These are phyloP conservation scores for Coelastrella sp. DNA, from an alignment of 139 green algal species.

Conservation along the genomic window DNA sequence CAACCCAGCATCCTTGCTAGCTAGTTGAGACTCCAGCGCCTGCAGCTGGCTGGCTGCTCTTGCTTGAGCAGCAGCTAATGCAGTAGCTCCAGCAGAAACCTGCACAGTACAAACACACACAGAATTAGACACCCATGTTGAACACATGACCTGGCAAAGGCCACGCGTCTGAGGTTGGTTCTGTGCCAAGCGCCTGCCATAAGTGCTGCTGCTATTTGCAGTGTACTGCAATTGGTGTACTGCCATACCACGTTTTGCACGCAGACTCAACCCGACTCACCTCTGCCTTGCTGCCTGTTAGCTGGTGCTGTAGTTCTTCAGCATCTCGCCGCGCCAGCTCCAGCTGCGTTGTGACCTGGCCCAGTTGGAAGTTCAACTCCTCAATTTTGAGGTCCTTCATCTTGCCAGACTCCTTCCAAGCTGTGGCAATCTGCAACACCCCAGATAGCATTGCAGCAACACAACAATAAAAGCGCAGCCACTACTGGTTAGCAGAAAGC, in stretches of 20 bases:
- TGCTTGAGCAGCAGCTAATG: conserved; percentile 3
- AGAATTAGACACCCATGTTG: not conserved
- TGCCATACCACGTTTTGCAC: not conserved
- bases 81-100: conserved; percentile 2
- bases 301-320: conserved; percentile 22
- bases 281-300: conserved; percentile 24
- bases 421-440: conserved; percentile 18
- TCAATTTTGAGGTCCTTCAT: conserved; percentile 51
- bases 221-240: too few species aligned
- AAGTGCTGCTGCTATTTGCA: too few species aligned
- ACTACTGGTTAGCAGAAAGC: too few species aligned
- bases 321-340: conserved; percentile 4
- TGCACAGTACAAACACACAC: not conserved
- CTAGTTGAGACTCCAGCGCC: conserved; percentile 35
- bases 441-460: not conserved
- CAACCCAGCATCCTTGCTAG: conserved; percentile 28
- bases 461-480: too few species aligned
- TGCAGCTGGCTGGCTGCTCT: conserved; percentile 44
- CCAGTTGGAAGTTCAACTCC: conserved; percentile 53
- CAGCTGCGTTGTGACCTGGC: conserved; percentile 28
- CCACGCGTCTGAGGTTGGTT: too few species aligned
- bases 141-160: too few species aligned
- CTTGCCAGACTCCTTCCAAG: conserved; percentile 44
- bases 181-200: too few species aligned
- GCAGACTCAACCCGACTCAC: not conserved